These are phyloP conservation scores for Parathielavia hyrcaniae DNA, from an alignment of 495 filamentous ascomycete genomes.

Conservation along the genomic window DNA sequence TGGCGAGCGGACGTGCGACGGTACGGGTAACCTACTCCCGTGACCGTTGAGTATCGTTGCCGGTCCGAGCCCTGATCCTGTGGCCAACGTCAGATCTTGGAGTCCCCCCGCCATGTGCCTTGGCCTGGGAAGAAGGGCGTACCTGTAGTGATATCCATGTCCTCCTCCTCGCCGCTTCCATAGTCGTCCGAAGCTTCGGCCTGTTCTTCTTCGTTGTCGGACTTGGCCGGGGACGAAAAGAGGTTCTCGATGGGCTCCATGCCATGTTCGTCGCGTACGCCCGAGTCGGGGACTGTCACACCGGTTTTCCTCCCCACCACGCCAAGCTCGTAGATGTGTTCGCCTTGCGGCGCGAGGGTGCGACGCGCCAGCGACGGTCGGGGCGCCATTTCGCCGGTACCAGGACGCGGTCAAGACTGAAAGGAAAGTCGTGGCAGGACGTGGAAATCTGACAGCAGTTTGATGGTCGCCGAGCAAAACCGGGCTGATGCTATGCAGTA, in stretches of 20 bases:
- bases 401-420: neutral
- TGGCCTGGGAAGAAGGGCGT: slow-evolving; percentile 3
- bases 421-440: neutral
- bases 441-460: neutral
- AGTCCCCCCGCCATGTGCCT: too few relatives aligned
- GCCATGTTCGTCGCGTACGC: slow-evolving; percentile 82
- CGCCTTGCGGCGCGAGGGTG: slow-evolving; percentile 32
- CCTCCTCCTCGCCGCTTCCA: slow-evolving; percentile 31
- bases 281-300: slow-evolving; percentile 68
- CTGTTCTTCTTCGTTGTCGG: slow-evolving; percentile 14
- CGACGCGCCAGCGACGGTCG: slow-evolving; percentile 35
- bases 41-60: slow-evolving; percentile 31
- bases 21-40: slow-evolving; percentile 39
- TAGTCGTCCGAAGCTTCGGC: slow-evolving; percentile 23
- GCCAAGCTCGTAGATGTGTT: slow-evolving; percentile 46
- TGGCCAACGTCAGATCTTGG: neutral
- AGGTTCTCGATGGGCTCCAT: slow-evolving; percentile 77
- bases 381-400: slow-evolving; percentile 29
- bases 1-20: slow-evolving; percentile 47
- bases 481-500: neutral
- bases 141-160: slow-evolving; percentile 42
- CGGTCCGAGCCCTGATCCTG: slow-evolving; percentile 30
- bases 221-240: slow-evolving; percentile 72
- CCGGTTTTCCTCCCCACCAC: slow-evolving; percentile 65
- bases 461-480: neutral